Conservation (phyloP, 306 rosid genomes). For the Acacia acuminata region DNA sequence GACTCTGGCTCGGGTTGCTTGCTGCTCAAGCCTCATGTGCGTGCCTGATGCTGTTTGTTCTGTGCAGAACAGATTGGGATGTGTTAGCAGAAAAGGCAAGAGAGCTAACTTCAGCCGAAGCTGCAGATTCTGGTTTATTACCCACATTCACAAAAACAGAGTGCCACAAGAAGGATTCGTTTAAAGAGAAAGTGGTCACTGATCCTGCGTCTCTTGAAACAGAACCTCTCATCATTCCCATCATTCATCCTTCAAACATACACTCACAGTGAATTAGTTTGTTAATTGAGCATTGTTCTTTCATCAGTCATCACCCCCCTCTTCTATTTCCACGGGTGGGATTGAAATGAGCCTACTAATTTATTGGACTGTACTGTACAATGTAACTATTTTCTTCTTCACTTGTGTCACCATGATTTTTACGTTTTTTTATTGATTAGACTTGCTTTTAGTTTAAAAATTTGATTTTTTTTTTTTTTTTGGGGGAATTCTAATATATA, state of each 20-base stretch:
- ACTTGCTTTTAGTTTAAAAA: background rate
- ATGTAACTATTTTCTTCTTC: background rate
- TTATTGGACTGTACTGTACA: background rate
- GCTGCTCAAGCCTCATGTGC: conserved; percentile 93
- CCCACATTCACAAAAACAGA: conserved; percentile 32
- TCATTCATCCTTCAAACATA: background rate
- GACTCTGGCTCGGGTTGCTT: conserved; percentile 96
- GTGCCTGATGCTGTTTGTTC: conserved; percentile 72
- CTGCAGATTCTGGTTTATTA: background rate
- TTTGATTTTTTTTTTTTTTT: background rate
- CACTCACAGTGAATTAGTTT: background rate
- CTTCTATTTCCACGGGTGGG: background rate
- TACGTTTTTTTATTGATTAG: background rate
- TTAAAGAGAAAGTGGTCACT: conserved; percentile 47
- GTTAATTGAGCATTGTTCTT: background rate
- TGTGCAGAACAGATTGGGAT: conserved; percentile 76
- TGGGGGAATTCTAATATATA: too few species aligned
- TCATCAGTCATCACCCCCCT: background rate
- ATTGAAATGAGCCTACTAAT: background rate
- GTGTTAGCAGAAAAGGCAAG: conserved; percentile 58
- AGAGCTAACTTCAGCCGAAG: conserved; percentile 41
- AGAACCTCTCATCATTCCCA: conserved; percentile 50
- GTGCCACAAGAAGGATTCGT: conserved; percentile 12
- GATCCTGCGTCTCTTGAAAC: conserved; percentile 52
- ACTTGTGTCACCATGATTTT: background rate